Base-by-base conservation (phyloP, 176 grass and related monocot species). In the Triticum dicoccoides region DNA sequence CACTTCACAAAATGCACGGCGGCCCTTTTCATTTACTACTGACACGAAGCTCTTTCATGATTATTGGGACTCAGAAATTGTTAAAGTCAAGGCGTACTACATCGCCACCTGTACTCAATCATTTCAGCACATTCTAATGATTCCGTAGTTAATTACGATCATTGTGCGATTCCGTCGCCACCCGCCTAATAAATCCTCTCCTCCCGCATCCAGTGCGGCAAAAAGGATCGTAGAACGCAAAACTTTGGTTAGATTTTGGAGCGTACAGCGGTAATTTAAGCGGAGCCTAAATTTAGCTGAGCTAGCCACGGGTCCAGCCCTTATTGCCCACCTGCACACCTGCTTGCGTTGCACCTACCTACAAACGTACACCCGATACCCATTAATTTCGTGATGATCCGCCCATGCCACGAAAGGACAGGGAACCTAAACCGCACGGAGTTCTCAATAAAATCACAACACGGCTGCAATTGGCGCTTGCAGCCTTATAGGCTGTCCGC, bases 101-200 rank as follows among this genome's bases (percentile, higher is more conserved):
- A 18, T 18, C 69, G 47, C 69, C 62, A 77, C 77, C 21, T 86
- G 78, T 49, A 8, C 27, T 11, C 35, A 81, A 82, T 86, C 70
- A 89, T 86, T 54, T 44, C 69, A 10, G 44, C 77, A 21, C 82
- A 85, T 85, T 67, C 45, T 45, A 86, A 68, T 80, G 76, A 85
- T 59, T 34, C 44, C 15, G 58, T 21, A n/a, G 18, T 85, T 14
- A 65, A 66, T 89, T 18, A 89, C 74, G 82, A 24, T 23, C 56
- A 49, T 27, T 51, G 52, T 30, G 25, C 54, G 11, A 18, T 27
- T 37, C 32, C 45, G 9, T 21, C 1, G n/a, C 24, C 6, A 82
- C 25, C 9, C 45, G 23, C 11, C 59, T 30, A 33, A 29, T 30
- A 33, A 29, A 29, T 29, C 11, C n/a, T 25, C 9, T 21, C 49